These are phyloP conservation scores for Barnettozyma sp. DNA, from an alignment of 805 yeast species.

Conservation along the genomic window DNA sequence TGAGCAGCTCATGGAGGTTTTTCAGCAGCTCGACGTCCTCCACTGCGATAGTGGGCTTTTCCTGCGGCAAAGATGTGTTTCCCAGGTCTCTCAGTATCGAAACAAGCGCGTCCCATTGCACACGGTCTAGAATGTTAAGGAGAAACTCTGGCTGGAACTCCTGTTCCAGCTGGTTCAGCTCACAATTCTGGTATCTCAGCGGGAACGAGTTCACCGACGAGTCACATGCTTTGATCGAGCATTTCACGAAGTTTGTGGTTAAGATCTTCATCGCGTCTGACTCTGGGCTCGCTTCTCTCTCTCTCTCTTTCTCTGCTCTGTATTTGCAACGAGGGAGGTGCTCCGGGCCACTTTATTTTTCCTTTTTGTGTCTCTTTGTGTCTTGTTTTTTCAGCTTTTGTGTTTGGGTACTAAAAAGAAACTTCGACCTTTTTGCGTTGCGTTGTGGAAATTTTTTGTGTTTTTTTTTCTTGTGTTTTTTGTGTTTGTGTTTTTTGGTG, in stretches of 20 bases:
- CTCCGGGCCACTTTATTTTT: no score
- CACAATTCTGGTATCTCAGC: slow-evolving; percentile 58
- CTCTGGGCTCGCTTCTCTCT: no score
- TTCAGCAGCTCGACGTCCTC: slow-evolving; percentile 42
- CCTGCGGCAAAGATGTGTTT: slow-evolving; percentile 50
- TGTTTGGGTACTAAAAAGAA: no score
- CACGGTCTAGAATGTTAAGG: slow-evolving; percentile 63
- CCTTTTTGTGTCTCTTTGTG: no score
- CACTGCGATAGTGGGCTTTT: slow-evolving; percentile 42
- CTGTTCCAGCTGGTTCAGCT: slow-evolving; percentile 60
- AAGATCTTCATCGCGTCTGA: slow-evolving; percentile 84
- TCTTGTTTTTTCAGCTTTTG: no score
- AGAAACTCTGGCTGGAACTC: slow-evolving; percentile 83
- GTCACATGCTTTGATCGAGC: slow-evolving; percentile 82
- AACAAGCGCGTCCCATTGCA: slow-evolving; percentile 84
- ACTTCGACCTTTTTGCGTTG: no score
- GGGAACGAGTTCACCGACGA: slow-evolving; percentile 75
- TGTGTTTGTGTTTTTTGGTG: no score
- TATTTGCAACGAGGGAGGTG: no score
- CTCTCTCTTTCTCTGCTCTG: no score
- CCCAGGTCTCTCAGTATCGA: slow-evolving; percentile 61
- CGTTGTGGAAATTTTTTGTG: no score
- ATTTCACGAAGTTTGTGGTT: slow-evolving; percentile 94
- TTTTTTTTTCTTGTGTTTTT: no score
- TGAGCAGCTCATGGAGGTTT: slow-evolving; percentile 69